Base-by-base conservation (phyloP, 768 basidiomycete species). In the Trametes villosa region DNA sequence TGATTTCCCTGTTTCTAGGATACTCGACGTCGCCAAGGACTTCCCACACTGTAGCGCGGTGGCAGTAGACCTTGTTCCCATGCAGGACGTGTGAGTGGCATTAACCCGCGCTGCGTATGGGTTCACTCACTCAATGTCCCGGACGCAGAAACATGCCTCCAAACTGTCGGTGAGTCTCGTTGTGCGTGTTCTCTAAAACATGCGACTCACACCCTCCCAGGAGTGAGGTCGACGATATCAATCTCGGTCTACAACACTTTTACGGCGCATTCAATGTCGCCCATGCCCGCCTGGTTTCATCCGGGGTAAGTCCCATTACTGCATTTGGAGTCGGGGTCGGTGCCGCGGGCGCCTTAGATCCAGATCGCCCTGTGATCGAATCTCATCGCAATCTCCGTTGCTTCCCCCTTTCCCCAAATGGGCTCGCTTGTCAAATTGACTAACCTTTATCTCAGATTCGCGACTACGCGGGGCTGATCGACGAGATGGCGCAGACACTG, bases 151-250 rank as follows among this genome's bases (percentile, higher is more conserved):
- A 78, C 33, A 86, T 91, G 83, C 90, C 89, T 36, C 76, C 76
- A 41, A 92, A 92, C 70, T 83, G 83, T 73, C 84, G 89, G 87
- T 90, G 62, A 62, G 70, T 51, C 40, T 30, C 15, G 20, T 44
- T 36, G 11, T 45, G 11, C 24, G 31, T 36, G 45, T 31, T 22
- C 8, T 17, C 26, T 27, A n/a, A 36, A 33, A 7, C 38, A 22
- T 33, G 42, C 27, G 20, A 29, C 33, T 59, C 50, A 51, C 33
- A 9, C 20, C 30, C 9, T 20, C 48, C 3, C 59, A 92, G 90
- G 77, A 90, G 87, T 67, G 91, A 93, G 72, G 82, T 92, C 9
- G 91, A 92, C 70, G 91, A 93, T 70, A 86, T 92, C 70, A 93
- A 93, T 74, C 83, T 92, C 18, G 91, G 91, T 3, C 76, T 93